These are phyloP conservation scores for Daldinia loculata DNA, from an alignment of 495 filamentous ascomycete species.

Conservation along the genomic window DNA sequence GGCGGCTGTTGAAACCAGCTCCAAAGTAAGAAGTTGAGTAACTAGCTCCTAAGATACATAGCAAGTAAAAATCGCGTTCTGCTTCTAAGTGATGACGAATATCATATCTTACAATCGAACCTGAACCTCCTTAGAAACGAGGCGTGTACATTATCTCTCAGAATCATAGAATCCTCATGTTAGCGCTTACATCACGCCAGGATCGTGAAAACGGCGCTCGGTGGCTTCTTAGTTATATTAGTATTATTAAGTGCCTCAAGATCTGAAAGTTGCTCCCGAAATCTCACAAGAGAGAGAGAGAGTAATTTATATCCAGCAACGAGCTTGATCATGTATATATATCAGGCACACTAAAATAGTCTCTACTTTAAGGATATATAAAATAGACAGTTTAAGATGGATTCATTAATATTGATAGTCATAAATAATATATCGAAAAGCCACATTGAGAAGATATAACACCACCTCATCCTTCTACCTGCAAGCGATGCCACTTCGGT, in stretches of 20 bases:
- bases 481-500: constrained; percentile 2
- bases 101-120: not conserved
- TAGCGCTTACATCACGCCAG: not conserved
- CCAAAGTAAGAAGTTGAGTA: not conserved
- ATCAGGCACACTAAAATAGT: not conserved
- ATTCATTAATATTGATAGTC: constrained; percentile 5
- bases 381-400: not conserved
- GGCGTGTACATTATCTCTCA: not conserved
- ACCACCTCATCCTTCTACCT: constrained; percentile 21
- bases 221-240: not conserved
- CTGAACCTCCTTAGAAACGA: not conserved
- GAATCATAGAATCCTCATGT: not conserved
- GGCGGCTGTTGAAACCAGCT: not conserved
- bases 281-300: not conserved
- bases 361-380: not conserved
- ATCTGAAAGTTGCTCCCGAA: not conserved
- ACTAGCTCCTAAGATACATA: not conserved
- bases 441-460: constrained; percentile 26
- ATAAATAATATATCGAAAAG: constrained; percentile 10
- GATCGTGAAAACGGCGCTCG: not conserved
- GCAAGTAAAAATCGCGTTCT: not conserved
- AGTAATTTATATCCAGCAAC: not conserved
- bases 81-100: not conserved
- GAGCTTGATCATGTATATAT: not conserved
- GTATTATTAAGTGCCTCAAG: not conserved